Evolutionary conservation across 176 grass and related monocot genomes (phyloP), one percentile per base, ranked within the genome.

Genomic region (Zoysia pacifica): DNA sequence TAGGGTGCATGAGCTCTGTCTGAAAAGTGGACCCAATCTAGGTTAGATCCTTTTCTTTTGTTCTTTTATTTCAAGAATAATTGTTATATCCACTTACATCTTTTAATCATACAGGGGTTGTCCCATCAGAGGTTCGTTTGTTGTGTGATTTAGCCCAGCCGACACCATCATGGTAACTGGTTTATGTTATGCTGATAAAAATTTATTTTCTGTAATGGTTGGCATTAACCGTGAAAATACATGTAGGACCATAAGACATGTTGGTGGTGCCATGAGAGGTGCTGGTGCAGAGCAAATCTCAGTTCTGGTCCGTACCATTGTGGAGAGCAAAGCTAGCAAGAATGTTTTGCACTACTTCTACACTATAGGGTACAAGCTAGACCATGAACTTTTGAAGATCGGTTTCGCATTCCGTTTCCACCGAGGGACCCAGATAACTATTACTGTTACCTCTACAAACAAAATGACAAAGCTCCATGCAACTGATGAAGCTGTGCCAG

Each of bases 291-390:
- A 99, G 65, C 96, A 98, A 82, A 78, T 98, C 72, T 98, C 92
- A 53, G 88, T 94, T 79, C 75, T 94, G 59, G 95, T 94, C 56
- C 90, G 90, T 72, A 63, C 77, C 15, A 39, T 93, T 65, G 72
- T 91, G 45, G 95, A 94, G 79, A 93, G 92, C 83, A 94, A 93
- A 88, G 88, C 86, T n/a, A 91, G 92, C 90, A 97, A 75, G 81
- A 90, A 91, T n/a, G 94, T 86, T 8, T 67, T 97, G 79, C 90
- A 86, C 46, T 97, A 94, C 89, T 97, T 97, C 79, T 92, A 94
- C 60, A 65, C 69, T 11, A 73, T 97, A 65, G 94, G 94, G 36
- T 97, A 97, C 83, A 97, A 94, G 69, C 70, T 97, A 79, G 94
- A 97, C 51, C 89, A 97, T 62, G 94, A 97, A 79, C 59, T 97